A percentile compares a stretch with the other conserved stretches of the same genome.
Evolutionary conservation across 1,284 basidiomycete genomes (phyloP).

Genomic region (Ceratobasidium sp.): DNA sequence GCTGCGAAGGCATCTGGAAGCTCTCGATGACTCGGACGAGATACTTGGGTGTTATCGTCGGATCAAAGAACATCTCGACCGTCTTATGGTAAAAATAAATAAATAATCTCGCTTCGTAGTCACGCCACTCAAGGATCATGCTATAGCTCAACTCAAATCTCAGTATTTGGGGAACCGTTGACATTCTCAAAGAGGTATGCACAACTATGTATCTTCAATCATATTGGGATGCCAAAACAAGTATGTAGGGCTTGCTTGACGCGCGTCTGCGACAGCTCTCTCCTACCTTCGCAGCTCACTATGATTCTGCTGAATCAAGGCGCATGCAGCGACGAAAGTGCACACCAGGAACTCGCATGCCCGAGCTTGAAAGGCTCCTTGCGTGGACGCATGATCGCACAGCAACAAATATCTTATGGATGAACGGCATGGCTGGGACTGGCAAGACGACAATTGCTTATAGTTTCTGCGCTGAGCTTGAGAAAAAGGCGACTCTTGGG

Average conservation of each 20-base stretch:
- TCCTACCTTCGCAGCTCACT: not conserved
- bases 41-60: not conserved
- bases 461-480: not conserved
- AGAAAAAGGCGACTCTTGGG: not conserved
- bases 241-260: not conserved
- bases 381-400: not conserved
- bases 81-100: not conserved
- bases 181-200: not conserved
- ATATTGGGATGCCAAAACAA: not conserved
- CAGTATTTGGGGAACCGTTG: not conserved
- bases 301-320: not conserved
- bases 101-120: too few species aligned
- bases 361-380: not conserved
- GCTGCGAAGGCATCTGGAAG: not conserved
- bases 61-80: not conserved
- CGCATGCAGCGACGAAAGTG: not conserved
- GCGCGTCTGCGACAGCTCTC: not conserved
- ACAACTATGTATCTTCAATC: too few species aligned
- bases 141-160: conserved; percentile 1
- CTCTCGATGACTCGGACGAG: not conserved
- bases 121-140: not conserved
- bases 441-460: too few species aligned
- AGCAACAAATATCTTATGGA: not conserved
- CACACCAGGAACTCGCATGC: not conserved
- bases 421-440: not conserved